Evolutionary conservation across 805 yeast species (phyloP), one percentile per base, ranked within the genome.

Genomic region (Wickerhamiella dianesei): DNA sequence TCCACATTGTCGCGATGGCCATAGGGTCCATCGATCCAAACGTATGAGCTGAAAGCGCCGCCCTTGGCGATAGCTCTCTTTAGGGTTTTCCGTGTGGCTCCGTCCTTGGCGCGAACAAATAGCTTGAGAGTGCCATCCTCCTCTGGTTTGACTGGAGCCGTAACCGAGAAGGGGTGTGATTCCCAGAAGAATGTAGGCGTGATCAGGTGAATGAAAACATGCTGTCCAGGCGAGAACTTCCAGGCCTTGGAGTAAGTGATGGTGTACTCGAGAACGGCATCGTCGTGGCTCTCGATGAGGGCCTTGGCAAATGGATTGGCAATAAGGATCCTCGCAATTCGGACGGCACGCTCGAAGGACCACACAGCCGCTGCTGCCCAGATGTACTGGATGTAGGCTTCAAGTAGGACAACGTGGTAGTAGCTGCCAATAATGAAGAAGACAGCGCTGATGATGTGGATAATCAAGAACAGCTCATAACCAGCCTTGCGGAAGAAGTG

Each of bases 91-190:
- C 41, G 21, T 6, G 41, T 39, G n/a, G 18, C 8, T 39, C 41
- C 41, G 5, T 18, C 21, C 16, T 18, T 18, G 8, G 41, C 41
- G 5, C 18, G 8, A 18, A 17, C n/a, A 8, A 39, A 14, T 5
- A 39, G 25, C 16, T 39, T 18, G 25, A 39, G 21, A 5, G n/a
- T 20, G 6, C 41, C 41, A 36, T 18, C 8, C 5, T 36, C 19
- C 19, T 36, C 36, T 39, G 70, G 65, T 3, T 64, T 59, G 21
- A 72, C 66, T 40, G 43, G 73, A 65, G 48, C 78, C 53, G 49
- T 39, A 9, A 63, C 45, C 1, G 88, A 79, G 63, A 83, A 81
- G 3, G 89, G 89, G 59, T 82, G 87, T 3, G 81, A 74, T 59
- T 81, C 85, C 78, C 80, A 79, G 59, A 79, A 76, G 36, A 70